These are phyloP conservation scores for Podosphaera xanthii DNA, from an alignment of 2,329 filamentous ascomycete genomes.

Conservation along the genomic window DNA sequence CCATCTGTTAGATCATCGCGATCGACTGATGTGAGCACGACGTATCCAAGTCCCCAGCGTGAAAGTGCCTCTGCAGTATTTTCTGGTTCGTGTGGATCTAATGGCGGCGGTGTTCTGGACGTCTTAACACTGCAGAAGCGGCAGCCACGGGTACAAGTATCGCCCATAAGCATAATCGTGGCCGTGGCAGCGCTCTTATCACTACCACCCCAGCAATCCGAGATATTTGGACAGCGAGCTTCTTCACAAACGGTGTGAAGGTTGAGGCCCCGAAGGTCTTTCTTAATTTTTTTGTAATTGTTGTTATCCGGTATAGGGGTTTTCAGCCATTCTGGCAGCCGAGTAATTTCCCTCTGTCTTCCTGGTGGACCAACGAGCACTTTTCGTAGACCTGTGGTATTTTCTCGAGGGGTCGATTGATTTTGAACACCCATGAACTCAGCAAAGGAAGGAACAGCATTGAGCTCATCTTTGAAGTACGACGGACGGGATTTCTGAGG, in stretches of 20 bases:
- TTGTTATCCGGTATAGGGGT: slow-evolving; percentile 68
- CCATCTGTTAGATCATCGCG: slow-evolving; percentile 80
- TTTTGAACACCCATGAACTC: slow-evolving; percentile 27
- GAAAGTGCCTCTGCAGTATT: slow-evolving; percentile 83
- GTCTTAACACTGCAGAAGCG: slow-evolving; percentile 97
- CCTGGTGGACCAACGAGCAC: slow-evolving; percentile 40
- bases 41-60: slow-evolving; percentile 86
- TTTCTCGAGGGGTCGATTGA: slow-evolving; percentile 23
- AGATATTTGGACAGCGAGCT: slow-evolving; percentile 90
- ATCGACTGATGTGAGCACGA: slow-evolving; percentile 83
- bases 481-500: slow-evolving; percentile 14
- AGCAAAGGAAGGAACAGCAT: slow-evolving; percentile 29
- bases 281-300: slow-evolving; percentile 89
- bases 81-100: slow-evolving; percentile 92
- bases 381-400: slow-evolving; percentile 36
- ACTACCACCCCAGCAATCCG: slow-evolving; percentile 88
- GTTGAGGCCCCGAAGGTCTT: slow-evolving; percentile 68
- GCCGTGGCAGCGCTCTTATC: slow-evolving; percentile 80
- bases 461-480: slow-evolving; percentile 17
- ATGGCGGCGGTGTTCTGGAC: slow-evolving; percentile 44
- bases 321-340: slow-evolving; percentile 85
- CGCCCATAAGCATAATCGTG: slow-evolving; percentile 98
- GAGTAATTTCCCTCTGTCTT: slow-evolving; percentile 40
- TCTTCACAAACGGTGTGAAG: slow-evolving; percentile 96
- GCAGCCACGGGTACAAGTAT: slow-evolving; percentile 90